Base-by-base conservation (phyloP, 2,329 filamentous ascomycete genomes). In the Cladosporium sp. region DNA sequence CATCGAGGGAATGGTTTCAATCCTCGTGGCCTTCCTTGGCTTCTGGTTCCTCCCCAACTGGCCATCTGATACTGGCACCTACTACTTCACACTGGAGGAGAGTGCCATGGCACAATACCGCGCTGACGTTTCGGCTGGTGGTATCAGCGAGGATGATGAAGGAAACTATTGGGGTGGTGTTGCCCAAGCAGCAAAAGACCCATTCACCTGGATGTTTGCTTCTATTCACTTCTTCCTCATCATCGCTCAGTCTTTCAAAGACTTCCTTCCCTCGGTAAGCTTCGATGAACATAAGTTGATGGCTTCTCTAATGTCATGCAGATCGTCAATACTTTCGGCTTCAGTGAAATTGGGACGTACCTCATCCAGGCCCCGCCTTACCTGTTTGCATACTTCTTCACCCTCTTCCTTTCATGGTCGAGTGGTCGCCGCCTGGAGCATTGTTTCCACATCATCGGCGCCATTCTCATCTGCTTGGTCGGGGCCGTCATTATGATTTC, bases 311-410 rank as follows among this genome's bases (percentile, higher is more conserved):
- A 43, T 22, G 6, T 15, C 4, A 66, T 19, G 11, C 20, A 43
- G 40, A 47, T 47, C 50, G 70, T 89, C 2, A 81, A 86, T 58
- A 77, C 83, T 0, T 59, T 95, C 12, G 83, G 95, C 69, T 95
- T 79, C 70, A 74, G 77, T 17, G 80, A 85, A 9, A 72, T 88
- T 3, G 75, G 72, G 20, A 73, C 71, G 1, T 72, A 71, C 41
- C 66, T 73, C 11, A 61, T 73, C 3, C 70, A 72, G 50, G 71
- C 70, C 0, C 71, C 71, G 2, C 71, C 71, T 0, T 71, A 71
- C 49, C 57, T 59, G 27, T 60, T 67, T 48, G 61, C 64, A 6
- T 66, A 65, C 43, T 52, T 55, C 20, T 54, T 57, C 34, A 58
- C 63, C 4, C 58, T 58, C 29, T 51, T 43, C 18, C 44, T 61